phyloP scores from a whole-genome alignment of 805 yeast species.

The Barnettozyma wickerhamii region DNA sequence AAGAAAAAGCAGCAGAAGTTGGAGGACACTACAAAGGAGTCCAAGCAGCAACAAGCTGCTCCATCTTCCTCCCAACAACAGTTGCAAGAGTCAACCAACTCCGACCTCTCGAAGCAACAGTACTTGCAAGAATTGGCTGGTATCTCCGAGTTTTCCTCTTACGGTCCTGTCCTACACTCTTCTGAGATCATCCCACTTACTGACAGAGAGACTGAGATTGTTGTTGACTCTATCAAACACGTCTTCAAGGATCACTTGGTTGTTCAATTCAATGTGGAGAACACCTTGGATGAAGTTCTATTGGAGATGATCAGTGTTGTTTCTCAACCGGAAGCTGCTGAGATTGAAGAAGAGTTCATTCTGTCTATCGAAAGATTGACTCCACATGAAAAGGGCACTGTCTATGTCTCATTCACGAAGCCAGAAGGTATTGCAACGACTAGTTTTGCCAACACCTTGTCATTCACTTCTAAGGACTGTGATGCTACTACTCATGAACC shows the following conservation, averaged over 20 bases:
- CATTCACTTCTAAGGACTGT: conserved; percentile 75
- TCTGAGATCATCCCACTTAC: conserved; percentile 66
- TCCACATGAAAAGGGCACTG: conserved; percentile 68
- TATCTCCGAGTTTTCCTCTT: conserved; percentile 67
- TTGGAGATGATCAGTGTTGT: conserved; percentile 73
- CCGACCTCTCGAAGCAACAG: conserved; percentile 50
- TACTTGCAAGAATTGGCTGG: conserved; percentile 65
- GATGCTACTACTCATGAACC: conserved; percentile 67
- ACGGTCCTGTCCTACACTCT: conserved; percentile 73
- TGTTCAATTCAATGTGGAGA: conserved; percentile 77
- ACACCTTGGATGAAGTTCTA: conserved; percentile 76
- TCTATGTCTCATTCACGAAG: conserved; percentile 72
- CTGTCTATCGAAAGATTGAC: conserved; percentile 67
- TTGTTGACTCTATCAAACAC: conserved; percentile 80
- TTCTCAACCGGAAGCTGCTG: conserved; percentile 51
- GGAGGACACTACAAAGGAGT: conserved; percentile 22
- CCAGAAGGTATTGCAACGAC: conserved; percentile 45
- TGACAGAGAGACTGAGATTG: conserved; percentile 90
- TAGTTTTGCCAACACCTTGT: conserved; percentile 60
- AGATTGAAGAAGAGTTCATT: conserved; percentile 60
- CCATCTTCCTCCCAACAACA: conserved; percentile 2
- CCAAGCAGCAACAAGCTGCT: not conserved
- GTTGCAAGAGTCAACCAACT: conserved; percentile 20
- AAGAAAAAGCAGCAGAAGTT: conserved; percentile 42
- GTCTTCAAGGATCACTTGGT: conserved; percentile 69